Evolutionary conservation across 1,284 basidiomycete species (phyloP).

Genomic region (Papiliotrema terrestris): DNA sequence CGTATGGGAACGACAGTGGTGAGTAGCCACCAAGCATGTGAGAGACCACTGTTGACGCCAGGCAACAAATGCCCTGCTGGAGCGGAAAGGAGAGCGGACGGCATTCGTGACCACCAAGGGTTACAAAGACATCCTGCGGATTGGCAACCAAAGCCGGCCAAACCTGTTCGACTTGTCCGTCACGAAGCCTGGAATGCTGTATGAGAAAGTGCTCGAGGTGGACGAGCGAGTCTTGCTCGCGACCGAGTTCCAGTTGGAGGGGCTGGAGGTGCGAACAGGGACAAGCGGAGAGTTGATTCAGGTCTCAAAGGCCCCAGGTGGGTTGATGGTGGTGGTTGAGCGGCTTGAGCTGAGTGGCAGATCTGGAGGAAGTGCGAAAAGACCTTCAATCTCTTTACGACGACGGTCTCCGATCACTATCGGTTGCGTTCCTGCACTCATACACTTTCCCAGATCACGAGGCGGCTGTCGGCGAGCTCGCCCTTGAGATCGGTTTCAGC

Average conservation of each 20-base stretch:
- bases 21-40: not conserved
- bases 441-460: slow-evolving; percentile 58
- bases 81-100: slow-evolving; percentile 87
- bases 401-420: slow-evolving; percentile 22
- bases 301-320: slow-evolving; percentile 2
- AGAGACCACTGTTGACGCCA: slow-evolving; percentile 64
- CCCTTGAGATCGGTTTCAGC: slow-evolving; percentile 73
- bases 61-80: slow-evolving; percentile 88
- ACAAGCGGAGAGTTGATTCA: slow-evolving; percentile 3
- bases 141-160: slow-evolving; percentile 78
- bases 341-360: too few species aligned
- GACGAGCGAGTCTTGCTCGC: slow-evolving; percentile 55
- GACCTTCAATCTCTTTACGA: slow-evolving; percentile 20
- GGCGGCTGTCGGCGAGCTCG: slow-evolving; percentile 65
- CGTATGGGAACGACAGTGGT: slow-evolving; percentile 2
- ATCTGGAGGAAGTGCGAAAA: slow-evolving; percentile 1
- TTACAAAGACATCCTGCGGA: slow-evolving; percentile 73
- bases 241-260: slow-evolving; percentile 56
- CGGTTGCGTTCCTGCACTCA: slow-evolving; percentile 25
- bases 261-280: slow-evolving; percentile 40
- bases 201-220: slow-evolving; percentile 51
- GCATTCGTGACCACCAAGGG: slow-evolving; percentile 89
- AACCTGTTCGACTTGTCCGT: slow-evolving; percentile 81
- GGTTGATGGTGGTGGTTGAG: too few species aligned
- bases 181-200: slow-evolving; percentile 61